phyloP scores from a whole-genome alignment of 2,329 filamentous ascomycete species.

The Aspergillus sclerotialis region DNA sequence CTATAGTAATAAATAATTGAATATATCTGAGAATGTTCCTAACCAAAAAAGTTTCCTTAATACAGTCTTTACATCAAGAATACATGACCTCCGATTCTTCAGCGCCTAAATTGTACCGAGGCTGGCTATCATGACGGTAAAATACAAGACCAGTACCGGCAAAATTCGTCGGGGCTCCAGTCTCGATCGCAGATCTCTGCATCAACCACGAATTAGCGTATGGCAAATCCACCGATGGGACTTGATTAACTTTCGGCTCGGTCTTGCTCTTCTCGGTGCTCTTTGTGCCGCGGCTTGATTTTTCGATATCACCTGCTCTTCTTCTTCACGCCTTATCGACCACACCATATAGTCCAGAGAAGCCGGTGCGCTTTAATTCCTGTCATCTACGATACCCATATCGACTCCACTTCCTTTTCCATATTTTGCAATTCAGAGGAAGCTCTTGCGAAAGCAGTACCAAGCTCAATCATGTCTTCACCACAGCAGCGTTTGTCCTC shows the following conservation, averaged over 20 bases:
- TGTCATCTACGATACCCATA: neutral
- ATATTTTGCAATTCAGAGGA: no score
- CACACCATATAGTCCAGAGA: neutral
- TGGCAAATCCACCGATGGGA: no score
- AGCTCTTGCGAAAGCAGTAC: neutral
- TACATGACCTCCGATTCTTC: no score
- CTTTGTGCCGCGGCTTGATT: neutral
- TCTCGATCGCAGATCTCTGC: neutral
- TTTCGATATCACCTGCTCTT: neutral
- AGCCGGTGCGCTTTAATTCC: neutral
- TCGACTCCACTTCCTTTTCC: no score
- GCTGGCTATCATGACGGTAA: conserved; percentile 18
- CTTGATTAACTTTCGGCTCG: conserved; percentile 8
- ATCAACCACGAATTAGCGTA: no score
- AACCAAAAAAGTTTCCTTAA: no score
- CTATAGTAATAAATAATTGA: no score
- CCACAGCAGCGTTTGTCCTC: conserved; percentile 33
- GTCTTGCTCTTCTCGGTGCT: neutral
- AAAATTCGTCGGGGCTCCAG: conserved; percentile 16
- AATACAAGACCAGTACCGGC: conserved; percentile 19
- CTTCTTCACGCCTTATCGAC: neutral
- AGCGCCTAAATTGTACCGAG: no score
- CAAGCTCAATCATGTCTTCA: conserved; percentile 26
- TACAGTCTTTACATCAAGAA: no score
- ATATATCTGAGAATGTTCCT: no score